phyloP scores from a whole-genome alignment of 306 rosid genomes.

The Pachyrhizus erosus region DNA sequence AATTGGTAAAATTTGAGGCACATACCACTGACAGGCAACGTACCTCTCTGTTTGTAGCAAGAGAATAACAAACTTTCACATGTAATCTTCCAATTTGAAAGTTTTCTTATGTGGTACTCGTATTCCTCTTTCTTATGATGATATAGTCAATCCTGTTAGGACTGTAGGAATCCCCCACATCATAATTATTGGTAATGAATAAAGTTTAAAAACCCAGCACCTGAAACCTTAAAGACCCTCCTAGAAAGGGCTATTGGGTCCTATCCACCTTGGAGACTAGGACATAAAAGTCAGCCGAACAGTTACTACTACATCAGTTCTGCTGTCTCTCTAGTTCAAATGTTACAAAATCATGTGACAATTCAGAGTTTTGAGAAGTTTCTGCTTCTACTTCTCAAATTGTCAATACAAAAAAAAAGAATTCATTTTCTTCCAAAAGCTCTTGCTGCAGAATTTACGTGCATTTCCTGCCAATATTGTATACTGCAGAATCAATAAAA shows the following conservation, averaged over 20 bases:
- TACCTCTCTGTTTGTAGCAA: not conserved
- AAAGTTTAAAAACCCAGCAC: not conserved
- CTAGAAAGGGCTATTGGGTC: not conserved
- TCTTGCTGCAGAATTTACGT: not conserved
- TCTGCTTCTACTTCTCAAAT: not conserved
- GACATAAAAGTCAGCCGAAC: not conserved
- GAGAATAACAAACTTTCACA: not conserved
- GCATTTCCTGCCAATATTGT: not conserved
- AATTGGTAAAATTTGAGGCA: not conserved
- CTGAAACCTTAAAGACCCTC: not conserved
- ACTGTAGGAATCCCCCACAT: not conserved
- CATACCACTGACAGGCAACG: not conserved
- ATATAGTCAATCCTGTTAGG: not conserved
- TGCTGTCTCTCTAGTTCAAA: not conserved
- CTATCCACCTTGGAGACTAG: not conserved
- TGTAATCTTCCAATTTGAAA: not conserved
- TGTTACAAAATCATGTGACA: not conserved
- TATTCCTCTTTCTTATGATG: not conserved
- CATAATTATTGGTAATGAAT: not conserved
- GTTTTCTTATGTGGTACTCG: not conserved
- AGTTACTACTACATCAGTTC: not conserved
- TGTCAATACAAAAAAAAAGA: not conserved
- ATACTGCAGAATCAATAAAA: slow-evolving; percentile 26
- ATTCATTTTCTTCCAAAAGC: not conserved
- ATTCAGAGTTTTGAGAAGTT: not conserved